phyloP scores from a whole-genome alignment of 2,329 filamentous ascomycete species.

The Zarea fungicola region DNA sequence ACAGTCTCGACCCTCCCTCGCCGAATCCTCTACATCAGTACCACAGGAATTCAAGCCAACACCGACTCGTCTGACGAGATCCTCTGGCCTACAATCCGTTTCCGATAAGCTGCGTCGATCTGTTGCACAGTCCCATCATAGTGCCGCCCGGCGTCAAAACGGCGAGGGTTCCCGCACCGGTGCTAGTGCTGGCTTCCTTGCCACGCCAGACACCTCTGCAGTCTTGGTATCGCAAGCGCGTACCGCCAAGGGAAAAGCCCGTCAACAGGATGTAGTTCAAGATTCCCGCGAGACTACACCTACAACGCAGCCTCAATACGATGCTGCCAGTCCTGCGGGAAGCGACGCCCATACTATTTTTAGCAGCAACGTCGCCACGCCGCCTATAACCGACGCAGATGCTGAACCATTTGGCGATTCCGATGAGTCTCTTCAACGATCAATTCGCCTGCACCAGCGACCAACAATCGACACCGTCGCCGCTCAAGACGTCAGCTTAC shows the following conservation, averaged over 20 bases:
- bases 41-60: conserved; percentile 17
- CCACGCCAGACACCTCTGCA: conserved; percentile 56
- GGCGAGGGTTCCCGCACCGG: conserved; percentile 5
- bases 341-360: conserved; percentile 57
- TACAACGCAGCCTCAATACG: conserved; percentile 36
- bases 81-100: conserved; percentile 24
- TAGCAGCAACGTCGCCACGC: conserved; percentile 62
- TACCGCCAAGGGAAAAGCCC: conserved; percentile 34
- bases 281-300: conserved; percentile 42
- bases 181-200: conserved; percentile 31
- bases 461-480: conserved; percentile 62
- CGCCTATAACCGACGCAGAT: conserved; percentile 70
- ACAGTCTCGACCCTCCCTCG: conserved; percentile 23
- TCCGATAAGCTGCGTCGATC: conserved; percentile 33
- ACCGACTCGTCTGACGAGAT: conserved; percentile 22
- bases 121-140: conserved; percentile 17
- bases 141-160: conserved; percentile 10
- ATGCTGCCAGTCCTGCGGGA: conserved; percentile 46
- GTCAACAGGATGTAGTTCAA: conserved; percentile 36
- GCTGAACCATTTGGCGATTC: conserved; percentile 53
- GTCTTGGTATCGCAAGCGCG: conserved; percentile 28
- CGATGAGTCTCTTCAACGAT: conserved; percentile 45
- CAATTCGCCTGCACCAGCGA: conserved; percentile 42
- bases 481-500: conserved; percentile 84
- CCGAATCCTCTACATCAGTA: conserved; percentile 26